Conservation (phyloP, 1,139 yeast genomes). For the Yamadazyma diddensiae region DNA sequence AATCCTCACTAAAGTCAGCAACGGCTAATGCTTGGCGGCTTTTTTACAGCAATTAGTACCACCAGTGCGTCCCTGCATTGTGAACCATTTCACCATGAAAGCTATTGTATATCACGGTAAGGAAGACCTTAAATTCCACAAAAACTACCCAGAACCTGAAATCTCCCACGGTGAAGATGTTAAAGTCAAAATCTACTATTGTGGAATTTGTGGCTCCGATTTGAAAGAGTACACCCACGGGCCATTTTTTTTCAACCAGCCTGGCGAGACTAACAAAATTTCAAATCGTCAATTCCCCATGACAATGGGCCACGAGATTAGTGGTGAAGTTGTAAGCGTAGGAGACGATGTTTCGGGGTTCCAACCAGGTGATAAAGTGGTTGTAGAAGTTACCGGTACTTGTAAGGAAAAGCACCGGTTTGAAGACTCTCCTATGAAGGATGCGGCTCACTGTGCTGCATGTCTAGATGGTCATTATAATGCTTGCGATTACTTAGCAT, state of each 20-base stretch:
- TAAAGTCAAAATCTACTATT: slow-evolving; percentile 43
- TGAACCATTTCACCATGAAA: slow-evolving; percentile 30
- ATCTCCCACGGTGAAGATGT: slow-evolving; percentile 42
- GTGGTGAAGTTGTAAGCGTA: slow-evolving; percentile 46
- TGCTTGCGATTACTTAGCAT: slow-evolving; percentile 43
- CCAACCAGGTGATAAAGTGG: slow-evolving; percentile 59
- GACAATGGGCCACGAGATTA: slow-evolving; percentile 55
- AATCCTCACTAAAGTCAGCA: too few species aligned
- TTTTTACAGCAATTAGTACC: not conserved
- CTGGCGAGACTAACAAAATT: slow-evolving; percentile 29
- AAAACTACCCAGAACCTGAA: slow-evolving; percentile 42
- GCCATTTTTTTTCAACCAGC: slow-evolving; percentile 44
- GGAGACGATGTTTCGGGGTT: slow-evolving; percentile 48
- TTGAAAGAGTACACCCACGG: slow-evolving; percentile 47
- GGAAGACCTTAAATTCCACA: slow-evolving; percentile 43
- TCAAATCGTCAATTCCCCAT: slow-evolving; percentile 37
- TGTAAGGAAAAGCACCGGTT: slow-evolving; percentile 38
- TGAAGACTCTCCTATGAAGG: slow-evolving; percentile 25
- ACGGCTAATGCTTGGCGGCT: not conserved
- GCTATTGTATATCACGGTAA: slow-evolving; percentile 55
- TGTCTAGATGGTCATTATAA: slow-evolving; percentile 45
- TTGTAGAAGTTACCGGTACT: slow-evolving; percentile 52
- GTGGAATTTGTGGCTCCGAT: slow-evolving; percentile 67
- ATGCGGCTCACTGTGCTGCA: slow-evolving; percentile 33
- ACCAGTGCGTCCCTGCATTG: too few species aligned